Evolutionary conservation across 2,329 filamentous ascomycete genomes (phyloP), one percentile per base, ranked within the genome.

Genomic region (Paramyrothecium roridum): DNA sequence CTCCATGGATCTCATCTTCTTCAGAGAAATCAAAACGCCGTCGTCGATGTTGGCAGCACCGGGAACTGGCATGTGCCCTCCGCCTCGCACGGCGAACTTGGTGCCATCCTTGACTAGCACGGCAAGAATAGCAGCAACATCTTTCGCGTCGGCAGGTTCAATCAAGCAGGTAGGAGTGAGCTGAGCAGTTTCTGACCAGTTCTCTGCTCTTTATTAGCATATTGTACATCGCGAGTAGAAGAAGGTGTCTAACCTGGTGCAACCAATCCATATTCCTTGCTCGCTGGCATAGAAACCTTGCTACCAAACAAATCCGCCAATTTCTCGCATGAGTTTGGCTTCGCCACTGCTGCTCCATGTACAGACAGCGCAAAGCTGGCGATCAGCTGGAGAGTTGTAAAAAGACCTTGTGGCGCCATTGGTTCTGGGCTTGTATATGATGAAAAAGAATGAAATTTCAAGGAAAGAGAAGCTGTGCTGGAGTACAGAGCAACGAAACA

Each of bases 41-140:
- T 43, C 51, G 0, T 61, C 50, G 3, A 64, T 64, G 10, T 57
- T 64, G 21, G 61, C 61, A 2, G 60, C 56, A 0, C 60, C 60
- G 7, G 48, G 23, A 1, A 64, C 58, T 2, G 58, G 56, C 62
- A 64, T 64, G 10, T 64, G 57, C 0, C 62, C 62, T 8, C 62
- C 62, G 22, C 62, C 60, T 3, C 62, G 57, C 1, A 64, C 33
- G 4, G 60, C 60, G 50, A 64, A 64, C 1, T 57, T 19, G 3
- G 52, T 54, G 1, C 17, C 10, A 1, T 52, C 49, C 0, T 3
- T 12, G 1, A 20, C n/a, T 37, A 58, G 43, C 0, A 58, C 3
- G 17, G 40, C 17, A 0, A 51, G 33, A 3, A 59, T 55, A 2
- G 48, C 23, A 4, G 57, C 48, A 1, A 62, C 52, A 1, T 61